Evolutionary conservation across 257 asterid species (phyloP), one percentile per base, ranked within the genome.

Genomic region (Salvia miltiorrhiza): DNA sequence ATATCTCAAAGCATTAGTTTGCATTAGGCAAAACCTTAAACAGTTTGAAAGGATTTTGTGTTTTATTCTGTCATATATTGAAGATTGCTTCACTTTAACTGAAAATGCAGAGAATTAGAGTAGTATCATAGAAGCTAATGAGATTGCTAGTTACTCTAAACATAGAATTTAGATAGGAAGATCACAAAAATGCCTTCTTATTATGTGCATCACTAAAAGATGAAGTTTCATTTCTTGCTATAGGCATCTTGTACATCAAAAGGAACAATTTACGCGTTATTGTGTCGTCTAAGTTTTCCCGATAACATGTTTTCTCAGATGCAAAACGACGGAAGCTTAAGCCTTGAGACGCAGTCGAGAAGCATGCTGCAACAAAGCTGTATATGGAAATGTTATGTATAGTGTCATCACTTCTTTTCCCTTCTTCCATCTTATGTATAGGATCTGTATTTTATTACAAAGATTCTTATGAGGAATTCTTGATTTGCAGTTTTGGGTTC

Each of bases 331-430:
- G 52, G 78, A 64, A 58, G 72, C 54, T 57, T 19, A 23, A 52
- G 35, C 49, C 47, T 73, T 37, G 50, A 65, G 63, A 65, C 17
- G 24, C 45, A 6, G 72, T 52, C 33, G 55, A 61, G 20, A 47
- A 20, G 66, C 43, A 33, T 61, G 65, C 17, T 19, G 32, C 21
- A 41, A 59, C 9, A 14, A 45, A 78, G 63, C 62, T 59, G 63
- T 33, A 35, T 56, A 56, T 63, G 65, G 41, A 75, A 75, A 43
- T 57, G 60, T 63, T 72, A 70, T 75, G 79, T 63, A 61, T 61
- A 79, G 75, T 69, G 40, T 60, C 50, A 69, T 37, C 41, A 7
- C 60, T 68, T 6, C 20, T 65, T 74, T 9, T 63, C 16, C 55
- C 52, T 56, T 52, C 9, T 54, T 37, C 41, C 3, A 23, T 12